A percentile compares a stretch with the other conserved stretches of the same genome.
Conservation (phyloP, 2,329 filamentous ascomycete species). For the Metarhizium robertsii region DNA sequence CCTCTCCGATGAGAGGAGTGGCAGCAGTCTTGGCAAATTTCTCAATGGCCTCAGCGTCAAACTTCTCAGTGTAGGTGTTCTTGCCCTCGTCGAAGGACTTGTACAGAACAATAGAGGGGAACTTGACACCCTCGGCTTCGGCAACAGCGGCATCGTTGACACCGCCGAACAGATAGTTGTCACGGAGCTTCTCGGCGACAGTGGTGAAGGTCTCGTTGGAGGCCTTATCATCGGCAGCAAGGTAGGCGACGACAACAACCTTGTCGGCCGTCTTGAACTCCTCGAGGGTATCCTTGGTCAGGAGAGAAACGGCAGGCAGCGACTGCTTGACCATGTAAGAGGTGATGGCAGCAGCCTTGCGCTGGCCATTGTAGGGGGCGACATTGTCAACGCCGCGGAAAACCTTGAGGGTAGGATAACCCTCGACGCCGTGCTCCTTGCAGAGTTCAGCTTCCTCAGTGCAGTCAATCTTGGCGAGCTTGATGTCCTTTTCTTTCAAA, state of each 20-base stretch:
- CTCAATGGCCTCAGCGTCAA: constrained; percentile 71
- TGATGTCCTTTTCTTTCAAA: constrained; percentile 81
- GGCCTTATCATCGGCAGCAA: constrained; percentile 69
- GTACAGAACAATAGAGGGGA: constrained; percentile 86
- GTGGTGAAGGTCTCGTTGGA: constrained; percentile 77
- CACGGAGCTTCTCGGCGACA: constrained; percentile 67
- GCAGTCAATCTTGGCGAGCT: constrained; percentile 84
- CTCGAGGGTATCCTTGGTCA: constrained; percentile 74
- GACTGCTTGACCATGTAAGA: constrained; percentile 98
- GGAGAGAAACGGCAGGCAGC: constrained; percentile 77
- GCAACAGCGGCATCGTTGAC: constrained; percentile 76
- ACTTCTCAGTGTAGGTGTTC: constrained; percentile 67
- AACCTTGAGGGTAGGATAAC: constrained; percentile 97
- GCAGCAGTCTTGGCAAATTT: constrained; percentile 76
- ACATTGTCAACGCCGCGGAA: constrained; percentile 85
- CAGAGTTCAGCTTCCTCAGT: constrained; percentile 91
- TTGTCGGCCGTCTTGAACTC: constrained; percentile 98
- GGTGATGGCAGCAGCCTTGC: constrained; percentile 70
- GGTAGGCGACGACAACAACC: constrained; percentile 86
- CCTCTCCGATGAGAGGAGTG: constrained; percentile 87
- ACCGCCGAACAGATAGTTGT: constrained; percentile 87
- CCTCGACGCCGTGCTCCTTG: constrained; percentile 82
- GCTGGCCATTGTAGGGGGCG: constrained; percentile 75
- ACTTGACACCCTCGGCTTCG: constrained; percentile 80
- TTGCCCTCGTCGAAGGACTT: constrained; percentile 98